phyloP scores from a whole-genome alignment of 441 rosid species.

The Capsella rubella region DNA sequence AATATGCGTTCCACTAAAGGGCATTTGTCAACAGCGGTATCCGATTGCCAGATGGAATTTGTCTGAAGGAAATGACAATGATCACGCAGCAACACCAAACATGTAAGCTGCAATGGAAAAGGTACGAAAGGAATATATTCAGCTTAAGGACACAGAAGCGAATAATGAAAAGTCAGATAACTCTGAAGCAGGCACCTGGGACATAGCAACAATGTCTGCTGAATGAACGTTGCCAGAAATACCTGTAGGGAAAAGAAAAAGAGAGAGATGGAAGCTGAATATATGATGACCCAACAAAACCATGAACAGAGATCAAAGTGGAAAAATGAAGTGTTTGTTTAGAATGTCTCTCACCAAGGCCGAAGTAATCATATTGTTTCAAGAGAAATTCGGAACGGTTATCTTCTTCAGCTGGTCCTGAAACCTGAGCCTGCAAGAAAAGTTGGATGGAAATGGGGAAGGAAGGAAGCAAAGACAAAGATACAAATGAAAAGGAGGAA shows the following conservation, averaged over 20 bases:
- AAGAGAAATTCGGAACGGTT: slow-evolving; percentile 73
- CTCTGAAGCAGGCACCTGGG: slow-evolving; percentile 58
- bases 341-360: slow-evolving; percentile 59
- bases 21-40: slow-evolving; percentile 61
- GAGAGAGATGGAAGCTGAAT: not conserved
- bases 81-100: slow-evolving; percentile 75
- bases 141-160: not conserved
- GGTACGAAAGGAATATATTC: not conserved
- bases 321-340: not conserved
- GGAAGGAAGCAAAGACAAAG: not conserved
- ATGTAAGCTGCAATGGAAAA: slow-evolving; percentile 67
- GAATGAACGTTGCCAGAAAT: slow-evolving; percentile 55
- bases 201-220: slow-evolving; percentile 75
- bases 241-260: slow-evolving; percentile 52
- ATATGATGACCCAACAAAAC: not conserved
- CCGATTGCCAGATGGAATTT: slow-evolving; percentile 90
- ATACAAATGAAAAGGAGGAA: not conserved
- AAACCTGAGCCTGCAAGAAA: slow-evolving; percentile 76
- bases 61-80: slow-evolving; percentile 70
- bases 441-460: not conserved
- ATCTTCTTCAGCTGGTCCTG: slow-evolving; percentile 70
- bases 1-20: slow-evolving; percentile 80
- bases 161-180: not conserved
- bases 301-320: not conserved
- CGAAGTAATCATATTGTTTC: slow-evolving; percentile 85